phyloP scores from a whole-genome alignment of 768 basidiomycete genomes.

The Guyanaporus albipodus region DNA sequence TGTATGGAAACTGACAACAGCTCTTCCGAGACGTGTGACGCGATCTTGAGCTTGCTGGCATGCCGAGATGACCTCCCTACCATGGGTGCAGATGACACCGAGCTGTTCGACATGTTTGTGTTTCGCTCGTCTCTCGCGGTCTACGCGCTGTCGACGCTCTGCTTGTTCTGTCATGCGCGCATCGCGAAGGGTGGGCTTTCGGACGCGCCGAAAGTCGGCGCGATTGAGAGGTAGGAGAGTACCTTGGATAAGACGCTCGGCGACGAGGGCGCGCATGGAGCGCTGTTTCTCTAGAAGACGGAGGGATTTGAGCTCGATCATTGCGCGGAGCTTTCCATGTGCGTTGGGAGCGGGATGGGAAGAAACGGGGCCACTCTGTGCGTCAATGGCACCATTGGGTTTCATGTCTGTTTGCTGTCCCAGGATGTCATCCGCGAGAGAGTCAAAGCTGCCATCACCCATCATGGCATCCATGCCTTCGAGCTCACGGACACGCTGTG shows the following conservation, averaged over 20 bases:
- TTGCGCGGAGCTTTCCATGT: slow-evolving; percentile 80
- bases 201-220: slow-evolving; percentile 80
- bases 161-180: slow-evolving; percentile 84
- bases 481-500: slow-evolving; percentile 86
- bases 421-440: slow-evolving; percentile 38
- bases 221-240: slow-evolving; percentile 89
- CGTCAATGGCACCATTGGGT: slow-evolving; percentile 32
- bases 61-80: slow-evolving; percentile 64
- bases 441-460: slow-evolving; percentile 69
- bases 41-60: slow-evolving; percentile 67
- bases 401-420: slow-evolving; percentile 3
- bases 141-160: slow-evolving; percentile 87
- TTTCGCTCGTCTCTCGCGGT: slow-evolving; percentile 92
- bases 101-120: slow-evolving; percentile 96
- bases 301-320: slow-evolving; percentile 91
- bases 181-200: slow-evolving; percentile 85
- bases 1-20: slow-evolving; percentile 79
- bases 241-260: slow-evolving; percentile 84
- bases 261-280: slow-evolving; percentile 77
- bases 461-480: slow-evolving; percentile 75
- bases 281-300: slow-evolving; percentile 89
- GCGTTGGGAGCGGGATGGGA: slow-evolving; percentile 56
- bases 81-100: slow-evolving; percentile 79
- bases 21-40: slow-evolving; percentile 58
- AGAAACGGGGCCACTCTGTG: slow-evolving; percentile 1